A percentile compares a stretch with the other conserved stretches of the same genome.
Conservation (phyloP, 495 filamentous ascomycete species). For the Hypomontagnella submonticulosa region DNA sequence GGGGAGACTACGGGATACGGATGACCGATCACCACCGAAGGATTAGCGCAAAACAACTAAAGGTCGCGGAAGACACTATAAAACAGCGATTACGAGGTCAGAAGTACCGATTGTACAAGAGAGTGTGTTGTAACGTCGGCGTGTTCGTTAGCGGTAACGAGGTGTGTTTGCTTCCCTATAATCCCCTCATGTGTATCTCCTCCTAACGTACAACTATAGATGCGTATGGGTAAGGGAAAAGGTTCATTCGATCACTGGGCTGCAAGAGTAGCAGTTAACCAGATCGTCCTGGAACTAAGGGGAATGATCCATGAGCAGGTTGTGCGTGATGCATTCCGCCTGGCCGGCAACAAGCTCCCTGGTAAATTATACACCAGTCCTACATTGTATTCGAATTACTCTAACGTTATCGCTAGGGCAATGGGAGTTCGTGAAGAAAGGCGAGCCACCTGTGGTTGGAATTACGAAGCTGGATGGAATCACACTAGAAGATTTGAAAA, state of each 20-base stretch:
- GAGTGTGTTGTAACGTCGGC: conserved; percentile 89
- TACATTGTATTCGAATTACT: not conserved
- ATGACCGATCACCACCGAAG: conserved; percentile 94
- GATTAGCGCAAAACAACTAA: conserved; percentile 85
- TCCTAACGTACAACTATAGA: conserved; percentile 48
- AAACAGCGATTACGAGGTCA: conserved; percentile 87
- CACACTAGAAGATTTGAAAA: conserved; percentile 81
- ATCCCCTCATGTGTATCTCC: not conserved
- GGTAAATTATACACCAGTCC: conserved; percentile 66
- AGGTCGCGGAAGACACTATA: conserved; percentile 92
- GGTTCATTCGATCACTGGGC: conserved; percentile 98
- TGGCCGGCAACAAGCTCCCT: conserved; percentile 95
- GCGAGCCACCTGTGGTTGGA: conserved; percentile 90
- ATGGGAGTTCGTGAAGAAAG: conserved; percentile 93
- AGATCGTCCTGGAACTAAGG: conserved; percentile 90
- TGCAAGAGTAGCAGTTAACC: conserved; percentile 83
- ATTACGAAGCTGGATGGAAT: conserved; percentile 91
- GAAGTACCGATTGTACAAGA: conserved; percentile 90
- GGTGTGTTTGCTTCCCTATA: conserved; percentile 59
- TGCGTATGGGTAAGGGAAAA: conserved; percentile 99
- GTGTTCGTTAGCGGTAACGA: conserved; percentile 97
- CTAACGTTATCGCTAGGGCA: conserved; percentile 67
- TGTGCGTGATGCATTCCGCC: conserved; percentile 89
- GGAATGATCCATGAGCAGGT: conserved; percentile 95
- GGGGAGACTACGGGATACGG: conserved; percentile 95